Evolutionary conservation across 768 basidiomycete species (phyloP).

Genomic region (Mycena chlorophos): DNA sequence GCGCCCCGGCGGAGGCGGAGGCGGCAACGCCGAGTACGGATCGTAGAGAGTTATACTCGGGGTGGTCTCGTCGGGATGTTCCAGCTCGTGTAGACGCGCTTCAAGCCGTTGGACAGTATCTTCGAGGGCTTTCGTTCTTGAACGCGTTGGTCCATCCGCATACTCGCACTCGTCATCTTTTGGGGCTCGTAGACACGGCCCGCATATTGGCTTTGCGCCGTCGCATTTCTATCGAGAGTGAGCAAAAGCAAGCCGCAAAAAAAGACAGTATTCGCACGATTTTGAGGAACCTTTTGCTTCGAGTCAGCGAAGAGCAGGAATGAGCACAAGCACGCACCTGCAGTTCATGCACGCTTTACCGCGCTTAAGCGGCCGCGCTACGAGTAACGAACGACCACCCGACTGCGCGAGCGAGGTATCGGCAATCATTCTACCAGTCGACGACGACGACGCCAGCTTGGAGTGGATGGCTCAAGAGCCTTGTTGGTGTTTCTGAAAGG

Average conservation of each 20-base stretch:
- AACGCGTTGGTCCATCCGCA: constrained; percentile 60
- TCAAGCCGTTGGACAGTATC: constrained; percentile 40
- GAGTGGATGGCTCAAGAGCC: too few species aligned
- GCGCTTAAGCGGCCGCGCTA: background rate
- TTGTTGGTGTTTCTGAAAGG: background rate
- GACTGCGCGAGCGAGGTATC: background rate
- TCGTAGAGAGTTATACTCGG: constrained; percentile 21
- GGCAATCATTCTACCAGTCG: background rate
- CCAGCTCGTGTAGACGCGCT: constrained; percentile 40
- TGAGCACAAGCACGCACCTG: background rate
- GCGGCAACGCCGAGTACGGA: constrained; percentile 12
- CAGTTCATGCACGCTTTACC: constrained; percentile 2
- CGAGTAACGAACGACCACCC: background rate
- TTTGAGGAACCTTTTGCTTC: constrained; percentile 43
- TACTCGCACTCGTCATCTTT: constrained; percentile 73
- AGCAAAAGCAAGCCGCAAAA: constrained; percentile 5
- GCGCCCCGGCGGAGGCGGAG: constrained; percentile 5
- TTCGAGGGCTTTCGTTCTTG: constrained; percentile 44
- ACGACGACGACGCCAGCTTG: background rate
- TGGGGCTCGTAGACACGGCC: constrained; percentile 59
- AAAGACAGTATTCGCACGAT: constrained; percentile 37
- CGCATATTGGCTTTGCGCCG: constrained; percentile 61
- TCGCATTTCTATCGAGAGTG: constrained; percentile 59
- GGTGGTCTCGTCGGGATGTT: constrained; percentile 30
- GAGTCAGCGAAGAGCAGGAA: background rate